Conservation (phyloP, 345 rosid genomes). For the Trapa bicornis region DNA sequence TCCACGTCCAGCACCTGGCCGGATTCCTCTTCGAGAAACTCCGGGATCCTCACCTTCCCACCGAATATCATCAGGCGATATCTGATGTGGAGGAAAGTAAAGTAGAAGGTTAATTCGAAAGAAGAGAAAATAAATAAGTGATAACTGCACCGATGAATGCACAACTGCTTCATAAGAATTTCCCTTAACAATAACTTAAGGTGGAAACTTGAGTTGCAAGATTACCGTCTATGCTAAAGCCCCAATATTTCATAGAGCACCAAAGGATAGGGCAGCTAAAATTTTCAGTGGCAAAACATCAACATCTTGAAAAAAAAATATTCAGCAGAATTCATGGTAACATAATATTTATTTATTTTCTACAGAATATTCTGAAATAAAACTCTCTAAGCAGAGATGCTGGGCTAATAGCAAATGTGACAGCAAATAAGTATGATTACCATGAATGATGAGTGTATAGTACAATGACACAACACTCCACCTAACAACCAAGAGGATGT, state of each 20-base stretch:
- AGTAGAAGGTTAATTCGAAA: background rate
- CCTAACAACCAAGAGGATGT: no score
- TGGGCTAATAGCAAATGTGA: no score
- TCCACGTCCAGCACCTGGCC: slow-evolving; percentile 81
- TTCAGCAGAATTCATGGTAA: no score
- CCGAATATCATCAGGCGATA: slow-evolving; percentile 78
- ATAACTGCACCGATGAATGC: background rate
- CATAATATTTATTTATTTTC: no score
- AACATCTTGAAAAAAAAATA: no score
- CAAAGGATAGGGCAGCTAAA: no score
- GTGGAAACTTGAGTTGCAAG: background rate
- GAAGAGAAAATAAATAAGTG: background rate
- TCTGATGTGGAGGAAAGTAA: slow-evolving; percentile 21
- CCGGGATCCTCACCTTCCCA: slow-evolving; percentile 88
- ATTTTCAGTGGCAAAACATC: no score
- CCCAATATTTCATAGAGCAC: background rate
- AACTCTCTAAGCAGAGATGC: no score
- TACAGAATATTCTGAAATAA: no score
- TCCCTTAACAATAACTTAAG: background rate
- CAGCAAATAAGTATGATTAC: no score
- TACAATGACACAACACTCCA: no score
- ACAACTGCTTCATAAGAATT: background rate
- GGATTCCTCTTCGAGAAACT: slow-evolving; percentile 64
- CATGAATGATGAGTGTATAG: no score
- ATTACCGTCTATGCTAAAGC: background rate